A percentile compares a stretch with the other conserved stretches of the same genome.
phyloP scores from a whole-genome alignment of 2,329 filamentous ascomycete genomes.

The Penicillium freii region DNA sequence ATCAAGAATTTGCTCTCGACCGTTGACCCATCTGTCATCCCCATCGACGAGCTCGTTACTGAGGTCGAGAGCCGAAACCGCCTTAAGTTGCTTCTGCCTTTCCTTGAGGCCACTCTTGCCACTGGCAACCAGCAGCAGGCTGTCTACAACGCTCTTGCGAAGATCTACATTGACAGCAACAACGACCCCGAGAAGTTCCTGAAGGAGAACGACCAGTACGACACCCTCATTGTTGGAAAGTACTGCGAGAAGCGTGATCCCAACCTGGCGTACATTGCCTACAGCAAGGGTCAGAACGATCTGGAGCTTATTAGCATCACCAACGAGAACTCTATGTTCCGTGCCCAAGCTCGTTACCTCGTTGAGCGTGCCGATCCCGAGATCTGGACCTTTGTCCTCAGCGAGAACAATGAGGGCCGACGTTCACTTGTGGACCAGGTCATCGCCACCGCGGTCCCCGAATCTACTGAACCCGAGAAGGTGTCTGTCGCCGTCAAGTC shows the following conservation, averaged over 20 bases:
- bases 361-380: slow-evolving; percentile 85
- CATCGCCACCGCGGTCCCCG: slow-evolving; percentile 88
- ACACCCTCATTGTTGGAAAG: slow-evolving; percentile 87
- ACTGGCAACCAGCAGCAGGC: slow-evolving; percentile 93
- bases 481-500: slow-evolving; percentile 92
- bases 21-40: slow-evolving; percentile 79
- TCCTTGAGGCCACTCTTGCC: slow-evolving; percentile 88
- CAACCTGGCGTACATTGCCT: slow-evolving; percentile 91
- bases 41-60: slow-evolving; percentile 87
- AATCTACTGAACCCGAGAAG: slow-evolving; percentile 88
- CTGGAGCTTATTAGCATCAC: slow-evolving; percentile 96
- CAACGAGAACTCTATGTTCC: slow-evolving; percentile 99
- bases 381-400: slow-evolving; percentile 92
- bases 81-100: slow-evolving; percentile 90
- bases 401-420: slow-evolving; percentile 91
- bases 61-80: slow-evolving; percentile 97
- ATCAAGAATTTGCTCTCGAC: slow-evolving; percentile 89
- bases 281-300: slow-evolving; percentile 95
- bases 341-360: slow-evolving; percentile 92
- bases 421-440: slow-evolving; percentile 94
- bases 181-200: slow-evolving; percentile 97
- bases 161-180: slow-evolving; percentile 99
- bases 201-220: slow-evolving; percentile 95
- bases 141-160: slow-evolving; percentile 93
- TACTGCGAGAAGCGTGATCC: slow-evolving; percentile 99